Evolutionary conservation across 805 yeast species (phyloP), one percentile per base, ranked within the genome.

Genomic region (Debaryomyces hansenii): DNA sequence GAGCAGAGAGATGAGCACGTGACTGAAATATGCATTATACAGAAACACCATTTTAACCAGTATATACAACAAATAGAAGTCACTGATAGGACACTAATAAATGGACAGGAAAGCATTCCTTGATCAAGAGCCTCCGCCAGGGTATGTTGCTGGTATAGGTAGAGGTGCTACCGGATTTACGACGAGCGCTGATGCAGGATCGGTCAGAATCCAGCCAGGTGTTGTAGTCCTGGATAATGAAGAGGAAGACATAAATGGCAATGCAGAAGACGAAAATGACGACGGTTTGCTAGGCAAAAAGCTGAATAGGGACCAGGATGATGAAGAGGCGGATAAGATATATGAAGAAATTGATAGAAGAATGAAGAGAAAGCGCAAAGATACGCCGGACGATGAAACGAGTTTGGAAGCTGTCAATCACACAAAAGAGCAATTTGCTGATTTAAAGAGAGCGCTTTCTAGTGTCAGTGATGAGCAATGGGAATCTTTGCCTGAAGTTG

Each of bases 161-260:
- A 75, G 99, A 60, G 99, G 99, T 21, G 98, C 97, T 1, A 80
- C 88, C 1, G 98, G 97, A 4, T 91, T 94, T 64, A 83, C 91
- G 0, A 90, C 96, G 0, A 78, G 90, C 48, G 89, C 94, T 1
- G 95, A 86, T 51, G 63, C 86, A 12, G 89, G 89, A 0, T 74
- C 77, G 1, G 48, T 51, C 10, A 48, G 69, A 47, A 52, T 73
- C 50, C 64, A 45, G 44, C 60, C 70, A 46, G 59, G 40, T 12
- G 57, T 27, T 24, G 57, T 57, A 5, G 69, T 62, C n/a, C 75
- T 65, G 20, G 68, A 63, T 21, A 54, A 52, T 8, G 63, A 60
- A 12, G 59, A 54, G 6, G 63, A 50, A 0, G 50, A 42, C n/a
- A 15, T 28, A 11, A 49, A 53, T 41, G 44, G 46, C 10, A 24